Base-by-base conservation (phyloP, 2,329 filamentous ascomycete genomes). In the Blastomyces percursus region DNA sequence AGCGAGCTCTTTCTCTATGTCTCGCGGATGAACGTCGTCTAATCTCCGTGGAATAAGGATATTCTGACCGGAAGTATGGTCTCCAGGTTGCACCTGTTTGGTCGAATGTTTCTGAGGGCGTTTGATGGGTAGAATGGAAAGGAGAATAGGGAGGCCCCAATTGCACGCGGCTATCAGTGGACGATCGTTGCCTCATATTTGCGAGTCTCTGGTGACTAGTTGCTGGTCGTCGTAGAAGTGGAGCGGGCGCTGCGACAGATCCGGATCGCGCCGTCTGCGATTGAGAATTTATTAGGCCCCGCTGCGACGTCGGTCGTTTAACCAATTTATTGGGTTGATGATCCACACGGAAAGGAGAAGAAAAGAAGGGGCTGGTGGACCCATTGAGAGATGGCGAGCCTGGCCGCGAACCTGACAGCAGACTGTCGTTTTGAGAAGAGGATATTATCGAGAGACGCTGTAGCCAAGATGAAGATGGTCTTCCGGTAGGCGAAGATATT, bases 141-240 rank as follows among this genome's bases (percentile, higher is more conserved):
- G 68, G 38, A 8, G 56, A 50, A 21, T 44, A 59, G 12, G 60
- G 57, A 44, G 61, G 24, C 27, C 27, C 57, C 24, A 55, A 42
- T 42, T 38, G 54, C n/a, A 64, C 57, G 12, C 60, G 58, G n/a
- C 61, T 64, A 19, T 67, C 70, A 35, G 71, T 69, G n/a, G 71
- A 74, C 48, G 74, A 72, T 50, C 75, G 77, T 61, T 78, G 74
- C 63, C 79, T 78, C 64, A 83, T 74, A 9, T 80, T 81, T 55
- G 80, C 80, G 32, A 81, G 82, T 60, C 84, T 77, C 70, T 86
- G 83, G 71, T 86, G 82, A 71, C 84, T 86, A 14, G 84, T 87
- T 19, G 83, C 83, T 55, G 84, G 84, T 63, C 84, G 78, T 62
- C 81, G 80, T 62, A 86, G 76, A 30, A 78, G 77, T 5, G 81